Percentiles rank a stretch among this genome's conserved stretches.
These are phyloP conservation scores for Clavariopsis aquatica DNA, from an alignment of 495 filamentous ascomycete species.

Conservation along the genomic window DNA sequence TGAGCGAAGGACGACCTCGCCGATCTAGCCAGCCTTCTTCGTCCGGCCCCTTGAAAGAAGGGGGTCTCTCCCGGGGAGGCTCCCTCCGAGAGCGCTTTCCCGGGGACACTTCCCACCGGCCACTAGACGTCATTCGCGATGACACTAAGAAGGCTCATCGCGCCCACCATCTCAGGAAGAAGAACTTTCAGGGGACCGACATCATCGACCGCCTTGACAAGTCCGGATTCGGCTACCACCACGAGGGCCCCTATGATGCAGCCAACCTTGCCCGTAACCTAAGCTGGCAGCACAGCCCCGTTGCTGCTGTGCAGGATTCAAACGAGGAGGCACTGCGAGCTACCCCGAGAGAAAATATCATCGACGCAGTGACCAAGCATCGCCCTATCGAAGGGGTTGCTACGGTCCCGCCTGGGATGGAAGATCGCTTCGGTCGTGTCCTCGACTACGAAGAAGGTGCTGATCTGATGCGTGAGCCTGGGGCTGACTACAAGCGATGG, in stretches of 20 bases:
- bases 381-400: slow-evolving; percentile 85
- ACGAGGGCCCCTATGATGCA: slow-evolving; percentile 91
- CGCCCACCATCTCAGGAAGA: slow-evolving; percentile 62
- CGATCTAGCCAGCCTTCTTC: slow-evolving; percentile 30
- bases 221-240: slow-evolving; percentile 70
- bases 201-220: slow-evolving; percentile 78
- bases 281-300: slow-evolving; percentile 61
- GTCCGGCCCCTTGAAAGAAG: background rate
- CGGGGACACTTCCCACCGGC: slow-evolving; percentile 62
- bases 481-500: slow-evolving; percentile 67
- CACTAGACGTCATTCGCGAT: slow-evolving; percentile 61
- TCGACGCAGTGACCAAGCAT: slow-evolving; percentile 72
- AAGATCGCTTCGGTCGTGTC: slow-evolving; percentile 63
- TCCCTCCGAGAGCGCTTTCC: slow-evolving; percentile 61
- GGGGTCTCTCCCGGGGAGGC: slow-evolving; percentile 45
- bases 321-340: slow-evolving; percentile 80
- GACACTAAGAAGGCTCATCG: slow-evolving; percentile 63
- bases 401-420: slow-evolving; percentile 68
- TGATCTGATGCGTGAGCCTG: slow-evolving; percentile 74
- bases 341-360: slow-evolving; percentile 76
- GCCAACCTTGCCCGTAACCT: slow-evolving; percentile 70
- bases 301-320: slow-evolving; percentile 72
- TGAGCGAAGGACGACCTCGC: slow-evolving; percentile 34
- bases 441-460: slow-evolving; percentile 84
- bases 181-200: slow-evolving; percentile 69